These are phyloP conservation scores for Scutellaria barbata DNA, from an alignment of 257 asterid genomes.

Conservation along the genomic window DNA sequence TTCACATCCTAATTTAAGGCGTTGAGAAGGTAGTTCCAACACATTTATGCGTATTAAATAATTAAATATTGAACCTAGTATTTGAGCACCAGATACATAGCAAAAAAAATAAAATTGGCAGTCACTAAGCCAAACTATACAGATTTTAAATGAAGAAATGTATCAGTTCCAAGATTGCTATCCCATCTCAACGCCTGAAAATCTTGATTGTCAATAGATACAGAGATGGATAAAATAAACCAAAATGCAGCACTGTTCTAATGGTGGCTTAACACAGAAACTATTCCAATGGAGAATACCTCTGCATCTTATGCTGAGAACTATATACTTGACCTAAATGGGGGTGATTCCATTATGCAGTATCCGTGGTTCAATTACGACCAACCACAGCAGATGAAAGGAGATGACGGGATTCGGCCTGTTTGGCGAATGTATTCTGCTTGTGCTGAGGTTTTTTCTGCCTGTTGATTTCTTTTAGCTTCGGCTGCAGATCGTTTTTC, in stretches of 20 bases:
- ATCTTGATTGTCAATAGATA: conserved; percentile 25
- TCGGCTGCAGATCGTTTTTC: conserved; percentile 78
- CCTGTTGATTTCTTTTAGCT: conserved; percentile 65
- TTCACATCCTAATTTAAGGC: too few relatives aligned
- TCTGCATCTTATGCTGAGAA: conserved; percentile 26
- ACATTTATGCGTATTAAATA: too few relatives aligned
- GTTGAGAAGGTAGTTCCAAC: too few relatives aligned
- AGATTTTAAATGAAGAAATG: conserved; percentile 41
- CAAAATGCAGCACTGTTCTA: conserved; percentile 24
- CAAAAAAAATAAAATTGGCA: conserved; percentile 26
- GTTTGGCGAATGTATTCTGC: conserved; percentile 82
- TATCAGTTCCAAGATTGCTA: conserved; percentile 36
- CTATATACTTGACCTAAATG: not conserved
- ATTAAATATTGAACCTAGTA: conserved; percentile 2
- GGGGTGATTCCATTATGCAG: not conserved
- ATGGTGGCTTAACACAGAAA: conserved; percentile 21
- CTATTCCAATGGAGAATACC: conserved; percentile 22
- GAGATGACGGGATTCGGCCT: conserved; percentile 76
- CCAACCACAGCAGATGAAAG: conserved; percentile 88
- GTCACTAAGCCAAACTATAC: conserved; percentile 37
- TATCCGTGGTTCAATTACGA: conserved; percentile 35
- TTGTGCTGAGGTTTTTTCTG: conserved; percentile 71
- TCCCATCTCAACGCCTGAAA: conserved; percentile 30
- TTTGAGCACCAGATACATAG: conserved; percentile 13
- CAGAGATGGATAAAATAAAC: conserved; percentile 12